phyloP scores from a whole-genome alignment of 2,329 filamentous ascomycete genomes.

The Chaetothyriales sp. region DNA sequence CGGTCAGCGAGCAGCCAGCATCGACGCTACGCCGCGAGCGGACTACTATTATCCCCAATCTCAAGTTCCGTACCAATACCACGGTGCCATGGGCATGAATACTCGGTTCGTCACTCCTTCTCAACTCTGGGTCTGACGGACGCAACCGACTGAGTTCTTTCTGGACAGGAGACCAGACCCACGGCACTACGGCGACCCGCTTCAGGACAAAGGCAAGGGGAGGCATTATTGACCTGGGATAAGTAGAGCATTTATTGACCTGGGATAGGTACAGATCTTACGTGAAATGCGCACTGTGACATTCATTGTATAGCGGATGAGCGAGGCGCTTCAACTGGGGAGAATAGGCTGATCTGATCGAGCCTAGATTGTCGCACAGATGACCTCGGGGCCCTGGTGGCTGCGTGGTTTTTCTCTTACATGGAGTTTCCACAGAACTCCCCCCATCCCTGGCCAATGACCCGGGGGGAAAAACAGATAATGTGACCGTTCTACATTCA shows the following conservation, averaged over 20 bases:
- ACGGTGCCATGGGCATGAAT: conserved; percentile 13
- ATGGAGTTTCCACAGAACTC: too few relatives aligned
- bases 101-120: conserved; percentile 19
- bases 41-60: conserved; percentile 1
- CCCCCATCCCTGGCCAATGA: neutral
- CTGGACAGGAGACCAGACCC: neutral
- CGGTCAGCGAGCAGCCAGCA: neutral
- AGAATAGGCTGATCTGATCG: neutral
- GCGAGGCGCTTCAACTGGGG: conserved; percentile 4
- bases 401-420: neutral
- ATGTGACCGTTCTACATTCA: too few relatives aligned
- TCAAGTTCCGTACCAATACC: conserved; percentile 12
- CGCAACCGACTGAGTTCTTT: conserved; percentile 2
- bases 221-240: conserved; percentile 3
- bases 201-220: conserved; percentile 8
- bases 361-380: neutral
- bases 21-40: neutral
- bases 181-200: neutral
- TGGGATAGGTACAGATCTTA: conserved; percentile 3
- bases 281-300: conserved; percentile 5
- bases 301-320: conserved; percentile 2
- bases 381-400: neutral
- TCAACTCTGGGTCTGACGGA: conserved; percentile 17
- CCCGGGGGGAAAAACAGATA: too few relatives aligned
- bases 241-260: conserved; percentile 3